Evolutionary conservation across 2,329 filamentous ascomycete genomes (phyloP).

Genomic region (Pseudogymnoascus sp.): DNA sequence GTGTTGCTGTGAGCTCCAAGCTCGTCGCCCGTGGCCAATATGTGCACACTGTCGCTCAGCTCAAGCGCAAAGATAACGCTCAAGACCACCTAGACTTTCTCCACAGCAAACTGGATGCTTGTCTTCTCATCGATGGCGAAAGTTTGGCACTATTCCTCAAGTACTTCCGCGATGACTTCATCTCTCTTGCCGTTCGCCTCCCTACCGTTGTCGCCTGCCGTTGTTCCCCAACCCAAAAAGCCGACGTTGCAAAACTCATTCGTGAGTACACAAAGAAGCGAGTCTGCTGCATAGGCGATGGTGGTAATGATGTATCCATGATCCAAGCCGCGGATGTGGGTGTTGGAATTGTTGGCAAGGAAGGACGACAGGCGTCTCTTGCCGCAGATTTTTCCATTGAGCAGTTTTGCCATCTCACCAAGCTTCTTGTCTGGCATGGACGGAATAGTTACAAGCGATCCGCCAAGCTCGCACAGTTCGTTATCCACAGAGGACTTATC

Average conservation of each 20-base stretch:
- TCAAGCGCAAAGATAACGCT: slow-evolving; percentile 75
- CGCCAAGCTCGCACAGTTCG: slow-evolving; percentile 93
- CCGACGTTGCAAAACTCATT: slow-evolving; percentile 85
- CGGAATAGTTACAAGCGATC: slow-evolving; percentile 94
- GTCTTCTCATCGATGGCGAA: slow-evolving; percentile 90
- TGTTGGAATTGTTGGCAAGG: slow-evolving; percentile 96
- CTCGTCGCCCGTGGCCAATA: slow-evolving; percentile 89
- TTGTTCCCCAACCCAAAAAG: slow-evolving; percentile 95
- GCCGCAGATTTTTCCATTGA: slow-evolving; percentile 96
- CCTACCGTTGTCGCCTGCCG: slow-evolving; percentile 93
- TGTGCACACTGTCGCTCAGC: slow-evolving; percentile 84
- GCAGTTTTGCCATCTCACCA: slow-evolving; percentile 90
- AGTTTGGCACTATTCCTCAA: slow-evolving; percentile 75
- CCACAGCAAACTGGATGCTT: slow-evolving; percentile 76
- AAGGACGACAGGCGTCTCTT: slow-evolving; percentile 87
- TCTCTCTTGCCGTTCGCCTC: slow-evolving; percentile 76
- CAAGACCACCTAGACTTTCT: slow-evolving; percentile 86
- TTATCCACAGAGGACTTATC: slow-evolving; percentile 93
- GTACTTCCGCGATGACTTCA: slow-evolving; percentile 77
- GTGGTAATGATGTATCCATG: slow-evolving; percentile 98
- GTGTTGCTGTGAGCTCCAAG: slow-evolving; percentile 91
- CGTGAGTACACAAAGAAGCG: slow-evolving; percentile 87
- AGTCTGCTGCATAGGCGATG: slow-evolving; percentile 94
- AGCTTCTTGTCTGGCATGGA: slow-evolving; percentile 97
- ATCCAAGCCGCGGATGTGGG: slow-evolving; percentile 97